Conservation (phyloP, 139 green algal species). For the Volvox africanus region DNA sequence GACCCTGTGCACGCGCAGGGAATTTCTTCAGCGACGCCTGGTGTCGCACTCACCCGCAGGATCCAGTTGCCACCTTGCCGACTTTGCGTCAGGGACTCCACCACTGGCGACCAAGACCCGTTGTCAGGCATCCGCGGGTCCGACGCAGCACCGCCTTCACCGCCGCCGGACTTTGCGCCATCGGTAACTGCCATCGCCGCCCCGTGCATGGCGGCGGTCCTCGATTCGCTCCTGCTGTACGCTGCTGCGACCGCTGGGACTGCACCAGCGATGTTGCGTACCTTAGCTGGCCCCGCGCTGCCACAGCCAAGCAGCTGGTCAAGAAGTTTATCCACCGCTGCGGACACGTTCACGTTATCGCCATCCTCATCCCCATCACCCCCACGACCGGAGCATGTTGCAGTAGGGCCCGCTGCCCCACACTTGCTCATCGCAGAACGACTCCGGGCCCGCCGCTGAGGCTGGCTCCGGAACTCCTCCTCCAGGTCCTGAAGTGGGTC, state of each 20-base stretch:
- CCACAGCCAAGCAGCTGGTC: conserved; percentile 2
- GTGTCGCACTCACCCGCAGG: background rate
- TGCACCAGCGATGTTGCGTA: background rate
- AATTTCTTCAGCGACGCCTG: too few relatives aligned
- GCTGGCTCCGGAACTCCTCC: background rate
- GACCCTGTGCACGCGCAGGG: too few relatives aligned
- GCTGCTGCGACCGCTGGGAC: background rate
- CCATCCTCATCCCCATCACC: background rate
- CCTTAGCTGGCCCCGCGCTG: background rate
- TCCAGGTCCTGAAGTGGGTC: conserved; percentile 18
- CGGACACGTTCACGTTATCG: background rate
- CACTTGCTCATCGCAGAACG: background rate
- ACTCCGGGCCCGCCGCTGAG: background rate
- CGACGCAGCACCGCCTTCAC: background rate
- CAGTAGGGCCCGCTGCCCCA: background rate
- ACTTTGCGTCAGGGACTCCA: conserved; percentile 14
- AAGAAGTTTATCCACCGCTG: background rate
- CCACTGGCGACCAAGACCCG: background rate
- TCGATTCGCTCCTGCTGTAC: background rate
- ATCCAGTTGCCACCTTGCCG: conserved; percentile 16
- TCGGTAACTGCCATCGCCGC: background rate
- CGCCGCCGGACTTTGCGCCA: background rate
- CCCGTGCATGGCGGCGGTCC: background rate
- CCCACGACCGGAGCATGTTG: background rate
- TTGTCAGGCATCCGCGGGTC: background rate